Conservation (phyloP, 2,329 filamentous ascomycete genomes). For the Penicillium sp. region DNA sequence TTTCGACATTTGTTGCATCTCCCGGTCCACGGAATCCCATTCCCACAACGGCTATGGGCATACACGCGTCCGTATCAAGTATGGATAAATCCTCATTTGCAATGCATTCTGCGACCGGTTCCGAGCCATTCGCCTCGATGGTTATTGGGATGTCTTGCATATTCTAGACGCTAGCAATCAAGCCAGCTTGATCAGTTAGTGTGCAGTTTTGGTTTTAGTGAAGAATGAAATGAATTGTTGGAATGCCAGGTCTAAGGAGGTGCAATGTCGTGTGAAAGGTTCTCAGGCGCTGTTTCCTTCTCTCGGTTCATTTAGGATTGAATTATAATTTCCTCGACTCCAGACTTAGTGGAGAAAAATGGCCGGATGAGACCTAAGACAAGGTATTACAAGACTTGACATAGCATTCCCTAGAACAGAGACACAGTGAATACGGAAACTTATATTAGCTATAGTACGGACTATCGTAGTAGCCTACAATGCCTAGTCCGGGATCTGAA, state of each 20-base stretch:
- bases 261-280: not conserved
- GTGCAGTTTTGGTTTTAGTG: not conserved
- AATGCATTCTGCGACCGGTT: not conserved
- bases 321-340: not conserved
- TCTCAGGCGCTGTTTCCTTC: not conserved
- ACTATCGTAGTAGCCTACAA: constrained; percentile 28
- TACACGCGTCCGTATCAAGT: constrained; percentile 3
- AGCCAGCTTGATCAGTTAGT: not conserved
- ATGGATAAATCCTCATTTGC: constrained; percentile 2
- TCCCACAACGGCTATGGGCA: constrained; percentile 26
- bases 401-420: not conserved
- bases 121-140: not conserved
- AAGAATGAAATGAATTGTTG: not conserved
- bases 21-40: constrained; percentile 25
- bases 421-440: constrained; percentile 12
- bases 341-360: not conserved
- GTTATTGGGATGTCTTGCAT: not conserved
- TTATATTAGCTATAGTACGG: constrained; percentile 34
- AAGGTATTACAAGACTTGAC: not conserved
- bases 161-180: not conserved
- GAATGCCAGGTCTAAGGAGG: not conserved
- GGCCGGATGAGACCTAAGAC: not conserved
- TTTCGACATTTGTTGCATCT: constrained; percentile 17
- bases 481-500: constrained; percentile 26
- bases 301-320: not conserved